These are phyloP conservation scores for Mycena rebaudengoi DNA, from an alignment of 768 basidiomycete species.

Conservation along the genomic window DNA sequence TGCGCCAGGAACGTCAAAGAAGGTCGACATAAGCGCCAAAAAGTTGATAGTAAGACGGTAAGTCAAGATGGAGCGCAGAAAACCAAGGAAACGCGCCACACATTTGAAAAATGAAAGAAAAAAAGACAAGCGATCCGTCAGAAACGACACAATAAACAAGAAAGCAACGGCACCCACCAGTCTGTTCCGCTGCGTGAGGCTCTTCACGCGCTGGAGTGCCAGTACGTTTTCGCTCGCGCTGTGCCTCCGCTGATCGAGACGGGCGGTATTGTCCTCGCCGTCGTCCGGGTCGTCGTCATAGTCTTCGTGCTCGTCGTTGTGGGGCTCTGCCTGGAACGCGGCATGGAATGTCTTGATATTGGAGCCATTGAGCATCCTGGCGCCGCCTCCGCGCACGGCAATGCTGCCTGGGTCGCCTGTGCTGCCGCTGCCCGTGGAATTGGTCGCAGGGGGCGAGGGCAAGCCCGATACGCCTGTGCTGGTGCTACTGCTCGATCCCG, in stretches of 20 bases:
- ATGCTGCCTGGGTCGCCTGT: slow-evolving; percentile 66
- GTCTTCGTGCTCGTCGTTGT: slow-evolving; percentile 59
- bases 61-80: background rate
- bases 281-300: slow-evolving; percentile 56
- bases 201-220: slow-evolving; percentile 75
- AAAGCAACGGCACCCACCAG: slow-evolving; percentile 57
- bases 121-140: slow-evolving; percentile 35
- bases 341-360: slow-evolving; percentile 44
- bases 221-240: slow-evolving; percentile 61
- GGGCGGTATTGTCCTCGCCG: slow-evolving; percentile 73
- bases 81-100: slow-evolving; percentile 1
- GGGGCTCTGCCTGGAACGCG: slow-evolving; percentile 40
- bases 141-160: slow-evolving; percentile 26
- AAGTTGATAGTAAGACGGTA: background rate
- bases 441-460: slow-evolving; percentile 86
- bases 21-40: background rate
- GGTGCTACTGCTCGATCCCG: slow-evolving; percentile 54
- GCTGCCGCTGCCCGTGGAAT: slow-evolving; percentile 85
- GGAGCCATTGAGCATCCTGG: slow-evolving; percentile 50
- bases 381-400: slow-evolving; percentile 36
- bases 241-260: slow-evolving; percentile 47
- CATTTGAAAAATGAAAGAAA: slow-evolving; percentile 35
- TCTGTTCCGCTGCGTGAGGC: slow-evolving; percentile 75
- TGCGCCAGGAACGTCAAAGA: background rate
- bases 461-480: slow-evolving; percentile 72